These are phyloP conservation scores for Betula pendula DNA, from an alignment of 306 rosid genomes.

Conservation along the genomic window DNA sequence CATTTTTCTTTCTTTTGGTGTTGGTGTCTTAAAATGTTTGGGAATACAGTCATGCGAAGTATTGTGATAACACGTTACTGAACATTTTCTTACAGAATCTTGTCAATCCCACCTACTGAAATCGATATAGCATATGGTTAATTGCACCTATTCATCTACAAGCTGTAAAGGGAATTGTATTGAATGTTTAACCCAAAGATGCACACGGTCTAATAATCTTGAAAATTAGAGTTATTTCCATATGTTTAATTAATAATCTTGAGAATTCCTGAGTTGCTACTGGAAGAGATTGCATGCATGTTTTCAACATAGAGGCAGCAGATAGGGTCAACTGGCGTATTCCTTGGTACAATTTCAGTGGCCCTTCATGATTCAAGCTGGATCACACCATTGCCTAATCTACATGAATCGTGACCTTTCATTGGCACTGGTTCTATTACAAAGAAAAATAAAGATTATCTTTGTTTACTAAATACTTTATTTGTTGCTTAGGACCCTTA, in stretches of 20 bases:
- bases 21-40: background rate
- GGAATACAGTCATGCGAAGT: background rate
- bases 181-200: background rate
- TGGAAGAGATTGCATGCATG: background rate
- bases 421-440: background rate
- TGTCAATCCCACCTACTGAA: background rate
- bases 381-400: background rate
- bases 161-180: background rate
- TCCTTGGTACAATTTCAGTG: background rate
- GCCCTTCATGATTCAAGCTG: background rate
- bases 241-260: background rate
- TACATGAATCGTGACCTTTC: background rate
- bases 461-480: background rate
- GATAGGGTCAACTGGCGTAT: background rate
- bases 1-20: background rate
- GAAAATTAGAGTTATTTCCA: background rate
- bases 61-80: background rate
- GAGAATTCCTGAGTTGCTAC: background rate
- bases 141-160: background rate
- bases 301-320: background rate
- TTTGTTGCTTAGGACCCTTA: background rate
- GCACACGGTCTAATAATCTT: background rate
- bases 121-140: background rate
- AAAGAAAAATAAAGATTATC: background rate
- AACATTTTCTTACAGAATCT: background rate